Conservation (phyloP, 495 filamentous ascomycete species). For the Penicillium malachiteum region DNA sequence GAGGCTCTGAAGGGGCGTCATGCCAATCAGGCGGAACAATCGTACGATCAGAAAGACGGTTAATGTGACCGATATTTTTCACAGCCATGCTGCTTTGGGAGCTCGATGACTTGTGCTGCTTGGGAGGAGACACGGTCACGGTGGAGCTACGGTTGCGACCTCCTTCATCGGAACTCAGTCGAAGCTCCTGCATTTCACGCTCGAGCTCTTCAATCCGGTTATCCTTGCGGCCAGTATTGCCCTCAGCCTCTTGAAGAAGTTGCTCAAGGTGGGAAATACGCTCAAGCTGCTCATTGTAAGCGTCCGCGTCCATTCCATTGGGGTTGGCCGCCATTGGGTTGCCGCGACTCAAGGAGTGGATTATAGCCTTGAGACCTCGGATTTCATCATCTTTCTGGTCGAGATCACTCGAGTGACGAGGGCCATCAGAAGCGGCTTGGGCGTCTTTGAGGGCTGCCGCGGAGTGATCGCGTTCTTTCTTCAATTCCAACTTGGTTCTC, state of each 20-base stretch:
- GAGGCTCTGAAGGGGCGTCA: constrained; percentile 33
- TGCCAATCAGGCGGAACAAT: constrained; percentile 48
- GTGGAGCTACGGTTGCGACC: constrained; percentile 43
- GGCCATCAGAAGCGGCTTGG: constrained; percentile 49
- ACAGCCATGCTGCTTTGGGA: constrained; percentile 32
- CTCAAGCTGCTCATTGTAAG: constrained; percentile 30
- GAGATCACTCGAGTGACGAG: constrained; percentile 63
- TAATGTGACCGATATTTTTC: constrained; percentile 29
- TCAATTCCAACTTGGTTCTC: constrained; percentile 83
- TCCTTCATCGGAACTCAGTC: constrained; percentile 24
- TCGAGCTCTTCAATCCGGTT: constrained; percentile 87
- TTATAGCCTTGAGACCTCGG: constrained; percentile 93
- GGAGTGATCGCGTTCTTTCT: constrained; percentile 86
- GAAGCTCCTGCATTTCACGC: constrained; percentile 72
- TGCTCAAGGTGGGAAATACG: constrained; percentile 58
- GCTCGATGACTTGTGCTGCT: constrained; percentile 39
- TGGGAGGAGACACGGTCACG: constrained; percentile 35
- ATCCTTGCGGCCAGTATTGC: constrained; percentile 65
- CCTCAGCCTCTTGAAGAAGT: constrained; percentile 73
- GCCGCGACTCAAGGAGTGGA: constrained; percentile 85
- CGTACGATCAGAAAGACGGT: constrained; percentile 48
- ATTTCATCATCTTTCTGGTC: constrained; percentile 98
- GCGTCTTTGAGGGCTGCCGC: constrained; percentile 58
- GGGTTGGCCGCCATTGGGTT: constrained; percentile 42
- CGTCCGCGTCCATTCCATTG: constrained; percentile 26